These are phyloP conservation scores for Petrea volubilis DNA, from an alignment of 257 asterid species.

Conservation along the genomic window DNA sequence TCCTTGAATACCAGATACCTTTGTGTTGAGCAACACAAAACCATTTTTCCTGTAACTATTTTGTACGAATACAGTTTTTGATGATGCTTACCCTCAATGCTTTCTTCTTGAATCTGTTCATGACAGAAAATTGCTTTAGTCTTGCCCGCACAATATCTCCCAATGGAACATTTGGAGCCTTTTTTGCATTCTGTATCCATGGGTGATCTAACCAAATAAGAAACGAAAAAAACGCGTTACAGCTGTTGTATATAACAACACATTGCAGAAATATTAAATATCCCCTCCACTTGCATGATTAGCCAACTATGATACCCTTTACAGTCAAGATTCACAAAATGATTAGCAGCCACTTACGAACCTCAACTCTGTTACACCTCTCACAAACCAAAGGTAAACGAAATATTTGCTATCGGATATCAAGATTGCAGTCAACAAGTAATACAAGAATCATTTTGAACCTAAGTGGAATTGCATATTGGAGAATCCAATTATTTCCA, in stretches of 20 bases:
- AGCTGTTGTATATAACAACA: constrained; percentile 11
- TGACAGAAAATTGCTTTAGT: constrained; percentile 80
- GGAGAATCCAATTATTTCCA: background rate
- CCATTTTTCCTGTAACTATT: background rate
- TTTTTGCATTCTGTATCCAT: constrained; percentile 85
- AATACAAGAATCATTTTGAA: background rate
- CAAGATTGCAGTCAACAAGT: constrained; percentile 1
- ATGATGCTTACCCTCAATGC: constrained; percentile 66
- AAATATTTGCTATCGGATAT: background rate
- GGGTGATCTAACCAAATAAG: constrained; percentile 66
- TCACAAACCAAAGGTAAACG: background rate
- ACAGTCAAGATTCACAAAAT: background rate
- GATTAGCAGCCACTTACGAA: background rate
- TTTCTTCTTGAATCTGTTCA: constrained; percentile 91
- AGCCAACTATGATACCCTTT: constrained; percentile 6
- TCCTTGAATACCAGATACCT: background rate
- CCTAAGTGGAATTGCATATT: background rate
- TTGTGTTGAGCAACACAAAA: background rate
- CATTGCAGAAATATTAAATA: background rate
- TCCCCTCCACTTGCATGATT: constrained; percentile 5
- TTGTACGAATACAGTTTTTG: background rate
- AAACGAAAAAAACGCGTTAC: constrained; percentile 5
- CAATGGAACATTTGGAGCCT: constrained; percentile 86
- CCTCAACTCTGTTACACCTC: background rate
- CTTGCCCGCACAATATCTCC: constrained; percentile 90